Conservation (phyloP, 192 early-diverging fungal species). For the Jimgerdemannia flammicorona region DNA sequence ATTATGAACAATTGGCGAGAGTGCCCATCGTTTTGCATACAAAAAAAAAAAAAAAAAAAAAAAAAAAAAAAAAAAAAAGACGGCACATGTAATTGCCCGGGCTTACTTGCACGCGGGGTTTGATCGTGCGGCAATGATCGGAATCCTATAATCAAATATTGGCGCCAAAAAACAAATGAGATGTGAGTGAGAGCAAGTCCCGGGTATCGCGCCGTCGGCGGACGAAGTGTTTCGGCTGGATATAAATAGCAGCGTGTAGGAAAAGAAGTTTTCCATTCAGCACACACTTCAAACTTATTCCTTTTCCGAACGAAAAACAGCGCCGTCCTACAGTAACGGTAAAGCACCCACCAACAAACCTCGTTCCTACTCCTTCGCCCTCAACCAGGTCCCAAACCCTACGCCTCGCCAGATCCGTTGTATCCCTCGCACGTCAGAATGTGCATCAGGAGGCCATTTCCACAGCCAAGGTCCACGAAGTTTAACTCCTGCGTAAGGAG, state of each 20-base stretch:
- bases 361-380: not conserved
- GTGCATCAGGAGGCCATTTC: conserved; percentile 79
- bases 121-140: conserved; percentile 63
- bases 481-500: conserved; percentile 27
- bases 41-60: too few relatives aligned
- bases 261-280: conserved; percentile 1
- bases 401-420: conserved; percentile 63
- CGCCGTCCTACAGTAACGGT: not conserved
- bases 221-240: conserved; percentile 56
- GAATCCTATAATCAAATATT: conserved; percentile 44
- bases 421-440: conserved; percentile 70
- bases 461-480: conserved; percentile 85
- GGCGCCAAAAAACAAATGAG: not conserved
- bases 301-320: too few relatives aligned
- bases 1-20: too few relatives aligned
- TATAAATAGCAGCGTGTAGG: conserved; percentile 11
- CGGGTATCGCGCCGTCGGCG: conserved; percentile 35
- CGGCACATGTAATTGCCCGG: not conserved
- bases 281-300: not conserved
- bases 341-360: conserved; percentile 37
- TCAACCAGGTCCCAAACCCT: conserved; percentile 69
- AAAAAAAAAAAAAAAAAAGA: not conserved
- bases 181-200: not conserved
- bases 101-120: conserved; percentile 37
- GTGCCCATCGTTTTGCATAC: too few relatives aligned